Percentiles rank a stretch among this genome's conserved stretches.
Evolutionary conservation across 1,284 basidiomycete species (phyloP).

Genomic region (Coriolopsis trogii): DNA sequence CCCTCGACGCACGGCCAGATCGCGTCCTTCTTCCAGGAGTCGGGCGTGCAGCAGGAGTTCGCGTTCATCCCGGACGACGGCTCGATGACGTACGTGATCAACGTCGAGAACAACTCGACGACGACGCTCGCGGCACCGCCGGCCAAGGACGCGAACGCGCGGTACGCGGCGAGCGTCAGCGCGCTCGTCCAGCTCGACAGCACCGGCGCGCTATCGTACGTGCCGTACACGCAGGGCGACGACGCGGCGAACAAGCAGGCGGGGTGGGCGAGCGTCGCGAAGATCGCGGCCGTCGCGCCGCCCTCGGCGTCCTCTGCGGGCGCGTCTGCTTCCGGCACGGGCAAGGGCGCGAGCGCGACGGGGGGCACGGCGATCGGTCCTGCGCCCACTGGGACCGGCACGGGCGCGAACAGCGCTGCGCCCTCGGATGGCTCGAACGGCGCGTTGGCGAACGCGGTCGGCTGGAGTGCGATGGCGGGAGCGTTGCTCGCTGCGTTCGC

Average conservation of each 20-base stretch:
- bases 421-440: constrained; percentile 8
- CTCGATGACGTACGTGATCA: constrained; percentile 78
- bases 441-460: constrained; percentile 9
- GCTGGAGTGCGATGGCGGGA: constrained; percentile 6
- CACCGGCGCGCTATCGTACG: constrained; percentile 67
- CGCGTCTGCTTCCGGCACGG: constrained; percentile 14
- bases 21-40: constrained; percentile 72
- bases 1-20: constrained; percentile 77
- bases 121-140: constrained; percentile 70
- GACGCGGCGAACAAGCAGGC: constrained; percentile 47
- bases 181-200: constrained; percentile 80
- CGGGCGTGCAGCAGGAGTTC: constrained; percentile 77
- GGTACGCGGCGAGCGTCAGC: constrained; percentile 72
- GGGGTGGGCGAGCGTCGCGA: constrained; percentile 49
- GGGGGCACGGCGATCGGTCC: constrained; percentile 1
- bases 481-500: constrained; percentile 15
- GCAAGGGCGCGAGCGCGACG: constrained; percentile 12
- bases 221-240: constrained; percentile 60
- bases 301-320: too few relatives aligned
- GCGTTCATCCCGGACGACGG: constrained; percentile 85
- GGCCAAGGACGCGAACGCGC: constrained; percentile 65
- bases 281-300: constrained; percentile 32
- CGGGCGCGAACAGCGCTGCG: neutral
- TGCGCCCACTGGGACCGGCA: neutral
- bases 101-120: constrained; percentile 82